Evolutionary conservation across 2,329 filamentous ascomycete species (phyloP).

Genomic region (Grosmannia serpens): DNA sequence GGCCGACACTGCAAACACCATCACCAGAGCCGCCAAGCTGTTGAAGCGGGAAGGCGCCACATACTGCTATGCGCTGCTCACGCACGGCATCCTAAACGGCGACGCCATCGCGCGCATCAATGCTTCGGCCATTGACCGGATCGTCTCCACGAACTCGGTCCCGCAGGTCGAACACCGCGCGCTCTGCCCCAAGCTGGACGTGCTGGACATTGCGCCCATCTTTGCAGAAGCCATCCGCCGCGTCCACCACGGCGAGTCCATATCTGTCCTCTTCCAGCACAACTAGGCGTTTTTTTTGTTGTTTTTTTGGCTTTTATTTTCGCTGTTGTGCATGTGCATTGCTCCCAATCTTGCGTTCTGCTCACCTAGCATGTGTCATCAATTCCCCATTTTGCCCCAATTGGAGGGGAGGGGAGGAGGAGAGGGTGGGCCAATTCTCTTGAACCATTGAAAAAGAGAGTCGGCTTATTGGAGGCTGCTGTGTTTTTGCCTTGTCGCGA

Average conservation of each 20-base stretch:
- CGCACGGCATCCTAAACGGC: slow-evolving; percentile 88
- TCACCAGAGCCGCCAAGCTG: slow-evolving; percentile 92
- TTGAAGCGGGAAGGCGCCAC: slow-evolving; percentile 92
- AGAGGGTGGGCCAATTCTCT: not conserved
- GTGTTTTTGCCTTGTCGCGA: not conserved
- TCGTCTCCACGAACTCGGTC: slow-evolving; percentile 91
- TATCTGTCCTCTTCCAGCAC: slow-evolving; percentile 87
- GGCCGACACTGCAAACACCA: slow-evolving; percentile 92
- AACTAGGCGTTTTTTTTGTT: slow-evolving; percentile 33
- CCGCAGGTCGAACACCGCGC: slow-evolving; percentile 72
- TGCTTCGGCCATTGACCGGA: slow-evolving; percentile 81
- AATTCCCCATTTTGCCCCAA: not conserved
- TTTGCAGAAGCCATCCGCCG: slow-evolving; percentile 93
- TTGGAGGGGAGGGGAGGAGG: not conserved
- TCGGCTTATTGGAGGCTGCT: not conserved
- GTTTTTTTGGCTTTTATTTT: not conserved
- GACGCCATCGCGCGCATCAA: slow-evolving; percentile 93
- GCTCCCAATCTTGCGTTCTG: not conserved
- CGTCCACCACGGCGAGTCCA: slow-evolving; percentile 95
- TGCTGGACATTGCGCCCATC: slow-evolving; percentile 80
- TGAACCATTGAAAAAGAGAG: not conserved
- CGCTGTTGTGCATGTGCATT: not conserved
- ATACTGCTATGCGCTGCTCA: slow-evolving; percentile 81
- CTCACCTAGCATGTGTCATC: not conserved
- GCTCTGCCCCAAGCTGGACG: slow-evolving; percentile 77